phyloP scores from a whole-genome alignment of 2,329 filamentous ascomycete species.

The Calonectria honghensis region DNA sequence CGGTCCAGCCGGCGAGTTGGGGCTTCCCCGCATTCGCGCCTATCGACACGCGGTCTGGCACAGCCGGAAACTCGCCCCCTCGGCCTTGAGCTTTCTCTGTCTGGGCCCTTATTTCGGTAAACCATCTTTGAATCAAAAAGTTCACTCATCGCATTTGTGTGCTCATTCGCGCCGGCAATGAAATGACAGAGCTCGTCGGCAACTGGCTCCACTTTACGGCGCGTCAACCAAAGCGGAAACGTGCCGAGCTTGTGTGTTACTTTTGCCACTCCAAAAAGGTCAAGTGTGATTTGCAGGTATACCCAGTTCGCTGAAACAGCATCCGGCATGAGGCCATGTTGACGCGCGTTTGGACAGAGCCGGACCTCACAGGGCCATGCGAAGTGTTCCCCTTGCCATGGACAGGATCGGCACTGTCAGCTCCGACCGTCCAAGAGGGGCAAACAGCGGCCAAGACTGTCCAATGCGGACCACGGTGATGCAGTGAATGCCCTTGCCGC shows the following conservation, averaged over 20 bases:
- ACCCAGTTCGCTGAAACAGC: background rate
- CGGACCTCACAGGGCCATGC: constrained; percentile 50
- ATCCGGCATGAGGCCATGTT: background rate
- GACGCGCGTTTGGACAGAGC: constrained; percentile 29
- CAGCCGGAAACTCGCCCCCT: background rate
- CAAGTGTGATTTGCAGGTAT: constrained; percentile 59
- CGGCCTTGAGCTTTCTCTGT: background rate
- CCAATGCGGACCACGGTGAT: constrained; percentile 12
- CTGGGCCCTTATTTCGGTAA: background rate
- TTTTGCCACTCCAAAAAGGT: constrained; percentile 61
- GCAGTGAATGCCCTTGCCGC: background rate
- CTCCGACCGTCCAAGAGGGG: constrained; percentile 56
- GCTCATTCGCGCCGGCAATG: constrained; percentile 47
- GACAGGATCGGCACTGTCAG: constrained; percentile 53
- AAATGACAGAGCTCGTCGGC: constrained; percentile 56
- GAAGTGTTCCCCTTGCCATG: constrained; percentile 56
- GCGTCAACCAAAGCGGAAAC: constrained; percentile 58
- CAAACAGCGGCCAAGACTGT: constrained; percentile 45
- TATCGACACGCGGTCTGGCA: background rate
- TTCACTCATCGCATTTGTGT: background rate
- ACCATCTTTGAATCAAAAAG: background rate
- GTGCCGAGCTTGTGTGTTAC: constrained; percentile 54
- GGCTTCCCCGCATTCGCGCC: background rate
- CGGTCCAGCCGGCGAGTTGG: background rate
- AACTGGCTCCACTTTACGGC: constrained; percentile 60